A percentile compares a stretch with the other conserved stretches of the same genome.
These are phyloP conservation scores for Arachis stenosperma DNA, from an alignment of 306 rosid species.

Conservation along the genomic window DNA sequence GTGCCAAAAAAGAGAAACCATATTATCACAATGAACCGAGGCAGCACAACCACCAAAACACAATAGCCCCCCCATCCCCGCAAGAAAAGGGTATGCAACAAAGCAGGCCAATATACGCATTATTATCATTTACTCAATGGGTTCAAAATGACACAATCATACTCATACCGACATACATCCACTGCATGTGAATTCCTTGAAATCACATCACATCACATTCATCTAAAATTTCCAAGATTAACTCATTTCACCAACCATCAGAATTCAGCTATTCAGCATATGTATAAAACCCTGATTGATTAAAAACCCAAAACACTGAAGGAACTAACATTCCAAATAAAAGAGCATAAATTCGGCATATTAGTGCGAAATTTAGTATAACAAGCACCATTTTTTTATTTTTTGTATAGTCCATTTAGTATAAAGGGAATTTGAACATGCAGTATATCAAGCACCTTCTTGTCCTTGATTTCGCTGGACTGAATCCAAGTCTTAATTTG, in stretches of 20 bases:
- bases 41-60: conserved; percentile 27
- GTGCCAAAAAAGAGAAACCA: conserved; percentile 43
- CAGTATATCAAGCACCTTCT: conserved; percentile 59
- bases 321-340: neutral
- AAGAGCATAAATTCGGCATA: neutral
- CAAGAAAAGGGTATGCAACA: neutral
- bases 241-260: neutral
- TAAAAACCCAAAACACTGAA: no score
- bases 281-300: neutral
- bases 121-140: neutral
- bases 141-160: conserved; percentile 14
- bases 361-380: neutral
- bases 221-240: neutral
- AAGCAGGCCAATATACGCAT: neutral
- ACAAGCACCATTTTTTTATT: no score
- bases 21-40: conserved; percentile 27
- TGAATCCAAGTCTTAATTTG: conserved; percentile 98
- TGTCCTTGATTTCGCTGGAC: conserved; percentile 96
- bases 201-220: conserved; percentile 28
- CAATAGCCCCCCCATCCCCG: neutral
- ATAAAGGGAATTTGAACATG: neutral
- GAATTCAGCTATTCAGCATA: neutral
- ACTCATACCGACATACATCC: conserved; percentile 20
- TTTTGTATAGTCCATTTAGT: neutral
- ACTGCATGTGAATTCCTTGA: neutral